Evolutionary conservation across 345 rosid species (phyloP).

Genomic region (Melaleuca alternifolia): DNA sequence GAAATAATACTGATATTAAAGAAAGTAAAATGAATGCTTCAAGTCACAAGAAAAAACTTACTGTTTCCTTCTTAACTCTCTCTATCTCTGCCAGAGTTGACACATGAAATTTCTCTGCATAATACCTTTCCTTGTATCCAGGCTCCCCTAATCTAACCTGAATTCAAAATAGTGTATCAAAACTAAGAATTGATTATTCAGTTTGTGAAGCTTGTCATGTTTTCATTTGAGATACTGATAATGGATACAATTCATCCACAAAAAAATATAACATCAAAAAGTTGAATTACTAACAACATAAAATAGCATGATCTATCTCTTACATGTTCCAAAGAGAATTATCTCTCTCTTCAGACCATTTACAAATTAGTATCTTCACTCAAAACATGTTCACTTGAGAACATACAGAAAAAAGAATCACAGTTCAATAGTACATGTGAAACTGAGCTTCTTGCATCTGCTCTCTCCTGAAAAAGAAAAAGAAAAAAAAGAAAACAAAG

Average conservation of each 20-base stretch:
- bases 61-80: slow-evolving; percentile 59
- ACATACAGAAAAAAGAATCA: background rate
- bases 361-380: background rate
- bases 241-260: background rate
- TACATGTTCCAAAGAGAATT: no score
- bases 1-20: background rate
- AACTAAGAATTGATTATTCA: background rate
- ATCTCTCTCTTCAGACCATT: background rate
- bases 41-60: slow-evolving; percentile 24
- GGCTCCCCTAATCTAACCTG: slow-evolving; percentile 95
- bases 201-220: background rate
- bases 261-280: background rate
- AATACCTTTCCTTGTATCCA: slow-evolving; percentile 90
- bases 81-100: slow-evolving; percentile 54
- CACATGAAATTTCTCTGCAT: slow-evolving; percentile 67
- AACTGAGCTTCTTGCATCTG: background rate
- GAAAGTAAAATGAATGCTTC: background rate
- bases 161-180: background rate
- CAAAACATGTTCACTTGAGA: background rate
- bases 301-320: no score
- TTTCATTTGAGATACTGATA: background rate
- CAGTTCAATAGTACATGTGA: background rate
- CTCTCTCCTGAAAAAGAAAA: background rate
- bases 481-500: background rate
- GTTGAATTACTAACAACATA: background rate